Evolutionary conservation across 2,329 filamentous ascomycete species (phyloP).

Genomic region (Leptodontidium sp.): DNA sequence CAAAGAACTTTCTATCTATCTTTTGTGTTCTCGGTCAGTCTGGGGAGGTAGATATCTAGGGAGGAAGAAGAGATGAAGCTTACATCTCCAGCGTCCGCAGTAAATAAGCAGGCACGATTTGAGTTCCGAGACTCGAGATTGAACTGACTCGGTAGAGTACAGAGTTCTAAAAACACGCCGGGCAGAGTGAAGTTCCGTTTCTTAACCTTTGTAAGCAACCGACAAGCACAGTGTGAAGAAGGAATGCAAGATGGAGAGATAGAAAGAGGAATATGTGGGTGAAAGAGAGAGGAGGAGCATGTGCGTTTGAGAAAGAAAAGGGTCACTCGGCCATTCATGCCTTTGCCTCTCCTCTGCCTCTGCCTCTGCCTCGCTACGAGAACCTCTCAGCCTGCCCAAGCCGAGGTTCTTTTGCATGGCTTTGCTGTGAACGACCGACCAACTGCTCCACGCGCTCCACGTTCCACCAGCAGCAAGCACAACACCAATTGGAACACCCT

Average conservation of each 20-base stretch:
- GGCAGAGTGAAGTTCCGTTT: neutral
- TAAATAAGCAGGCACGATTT: neutral
- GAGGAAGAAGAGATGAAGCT: conserved; percentile 2
- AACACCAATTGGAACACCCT: neutral
- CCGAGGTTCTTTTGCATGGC: conserved; percentile 5
- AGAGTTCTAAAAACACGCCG: neutral
- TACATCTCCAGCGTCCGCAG: neutral
- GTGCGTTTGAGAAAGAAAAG: conserved; percentile 6
- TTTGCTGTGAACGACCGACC: neutral
- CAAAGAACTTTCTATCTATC: neutral
- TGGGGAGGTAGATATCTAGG: neutral
- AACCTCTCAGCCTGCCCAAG: neutral
- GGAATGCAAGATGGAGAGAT: neutral
- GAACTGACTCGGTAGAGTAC: conserved; percentile 4
- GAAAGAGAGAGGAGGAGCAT: conserved; percentile 6
- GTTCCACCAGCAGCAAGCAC: neutral
- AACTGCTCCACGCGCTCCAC: neutral
- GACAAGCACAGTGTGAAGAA: neutral
- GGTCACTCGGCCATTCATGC: conserved; percentile 10
- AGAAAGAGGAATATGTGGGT: neutral
- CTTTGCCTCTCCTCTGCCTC: neutral
- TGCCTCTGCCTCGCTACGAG: too few relatives aligned
- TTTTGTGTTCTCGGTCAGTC: neutral
- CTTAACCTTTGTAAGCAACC: neutral
- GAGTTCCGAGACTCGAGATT: neutral